Base-by-base conservation (phyloP, 108 stramenopile species). In the Parietichytrium sp. region DNA sequence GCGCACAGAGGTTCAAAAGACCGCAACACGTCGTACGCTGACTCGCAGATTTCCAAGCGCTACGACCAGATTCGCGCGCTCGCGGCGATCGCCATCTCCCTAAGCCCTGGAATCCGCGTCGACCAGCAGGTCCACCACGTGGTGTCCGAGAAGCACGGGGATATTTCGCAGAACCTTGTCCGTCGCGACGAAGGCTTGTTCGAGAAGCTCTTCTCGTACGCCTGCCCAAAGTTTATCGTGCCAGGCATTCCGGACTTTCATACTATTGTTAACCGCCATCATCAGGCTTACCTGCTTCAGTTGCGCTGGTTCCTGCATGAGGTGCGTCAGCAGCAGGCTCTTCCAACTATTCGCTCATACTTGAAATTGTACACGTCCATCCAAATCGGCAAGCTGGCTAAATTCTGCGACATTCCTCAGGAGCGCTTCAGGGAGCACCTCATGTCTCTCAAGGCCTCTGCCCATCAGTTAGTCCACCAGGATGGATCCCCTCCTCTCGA, bases 311-410 rank as follows among this genome's bases (percentile, higher is more conserved):
- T 97, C 78, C 88, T 89, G 81, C 84, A 91, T 49, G 95, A 97
- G 87, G 78, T 83, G 49, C 82, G 87, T 42, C 93, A 95, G 79
- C 88, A 42, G 30, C 4, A 53, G 48, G 51, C 79, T 13, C 83
- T 93, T 54, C 86, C 88, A 27, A 92, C 92, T 83, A 87, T 98
- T 84, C 85, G 95, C 50, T 93, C 93, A n/a, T 98, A 95, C 91
- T 88, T 98, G 87, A 93, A 93, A 51, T 89, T 98, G 13, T 98
- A 98, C 89, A 95, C 96, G 12, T 93, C 94, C 78, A 94, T 98
- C 55, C 88, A 84, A 10, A 84, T 95, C 15, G 90, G 87, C 27
- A 98, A 98, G 84, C 86, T 98, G 33, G 92, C 93, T 7, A 77
- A 86, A 18, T 98, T 96, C 87, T 72, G 61, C 61, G 61, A 72